phyloP scores from a whole-genome alignment of 768 basidiomycete species.

The Hypholoma sublateritium region DNA sequence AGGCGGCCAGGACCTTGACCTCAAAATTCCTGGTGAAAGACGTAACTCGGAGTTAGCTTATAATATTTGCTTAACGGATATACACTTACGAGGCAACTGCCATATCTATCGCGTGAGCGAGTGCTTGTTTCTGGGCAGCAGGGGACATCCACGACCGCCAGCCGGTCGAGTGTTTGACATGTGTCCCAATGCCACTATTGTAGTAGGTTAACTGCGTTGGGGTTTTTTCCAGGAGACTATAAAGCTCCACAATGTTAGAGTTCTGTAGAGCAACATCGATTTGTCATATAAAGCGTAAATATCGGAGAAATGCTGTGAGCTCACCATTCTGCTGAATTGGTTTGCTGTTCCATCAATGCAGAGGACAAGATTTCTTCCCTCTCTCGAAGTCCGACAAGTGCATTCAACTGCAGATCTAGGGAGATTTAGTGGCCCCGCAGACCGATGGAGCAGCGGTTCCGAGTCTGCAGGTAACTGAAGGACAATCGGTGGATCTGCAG shows the following conservation, averaged over 20 bases:
- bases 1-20: constrained; percentile 4
- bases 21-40: constrained; percentile 1
- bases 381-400: neutral
- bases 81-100: neutral
- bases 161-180: neutral
- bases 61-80: neutral
- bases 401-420: neutral
- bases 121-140: neutral
- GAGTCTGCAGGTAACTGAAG: too few species aligned
- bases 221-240: neutral
- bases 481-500: too few species aligned
- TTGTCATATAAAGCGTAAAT: neutral
- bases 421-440: too few species aligned
- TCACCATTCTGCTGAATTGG: neutral
- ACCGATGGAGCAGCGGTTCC: too few species aligned
- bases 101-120: neutral
- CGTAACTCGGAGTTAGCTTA: neutral
- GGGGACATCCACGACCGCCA: neutral
- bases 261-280: neutral
- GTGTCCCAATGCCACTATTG: neutral
- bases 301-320: neutral
- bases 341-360: neutral
- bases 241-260: neutral
- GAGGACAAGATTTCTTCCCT: neutral
- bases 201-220: neutral